Evolutionary conservation across 306 rosid genomes (phyloP), one percentile per base, ranked within the genome.

Genomic region (Lathyrus aphaca): DNA sequence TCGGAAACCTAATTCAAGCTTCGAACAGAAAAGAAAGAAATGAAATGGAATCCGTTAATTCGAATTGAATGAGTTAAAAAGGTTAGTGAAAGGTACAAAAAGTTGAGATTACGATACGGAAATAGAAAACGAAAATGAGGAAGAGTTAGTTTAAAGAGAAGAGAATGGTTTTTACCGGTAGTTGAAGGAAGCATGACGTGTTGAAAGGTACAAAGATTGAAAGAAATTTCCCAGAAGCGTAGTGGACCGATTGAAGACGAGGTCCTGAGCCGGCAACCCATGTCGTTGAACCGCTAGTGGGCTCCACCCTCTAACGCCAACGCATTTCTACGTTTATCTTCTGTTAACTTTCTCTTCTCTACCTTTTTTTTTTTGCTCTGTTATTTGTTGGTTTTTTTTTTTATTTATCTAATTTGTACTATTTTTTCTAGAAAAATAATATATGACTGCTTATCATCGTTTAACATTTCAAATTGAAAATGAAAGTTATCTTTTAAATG

Each of bases 221-320:
- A 51, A 76, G 82, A 79, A 79, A 79, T 68, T 79, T 79, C 82
- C 23, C 63, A 73, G 82, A 79, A 79, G 82, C 50, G 75, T 29
- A 35, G 72, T 73, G 56, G 79, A 68, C 79, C 82, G 74, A 61
- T 66, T 58, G 67, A 73, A 71, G 79, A 73, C 79, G 75, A 67
- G 67, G 78, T 67, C 79, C 38, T 66, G 70, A 44, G 62, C 79
- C 82, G 66, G 82, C 66, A 66, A 50, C 59, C 64, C 69, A 64
- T 64, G 64, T 55, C 19, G 82, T 37, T 72, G 78, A 78, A 72
- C 74, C 82, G 74, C 54, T 61, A 53, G 78, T 66, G 82, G 82
- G 82, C 43, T 42, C 82, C 82, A 78, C 78, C 66, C 50, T 50
- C 66, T 64, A 77, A 71, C 55, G 64, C 77, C 81, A 77, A 65